Percentiles rank a stretch among this genome's conserved stretches.
Evolutionary conservation across 2,329 filamentous ascomycete species (phyloP).

Genomic region (Cytospora leucostoma): DNA sequence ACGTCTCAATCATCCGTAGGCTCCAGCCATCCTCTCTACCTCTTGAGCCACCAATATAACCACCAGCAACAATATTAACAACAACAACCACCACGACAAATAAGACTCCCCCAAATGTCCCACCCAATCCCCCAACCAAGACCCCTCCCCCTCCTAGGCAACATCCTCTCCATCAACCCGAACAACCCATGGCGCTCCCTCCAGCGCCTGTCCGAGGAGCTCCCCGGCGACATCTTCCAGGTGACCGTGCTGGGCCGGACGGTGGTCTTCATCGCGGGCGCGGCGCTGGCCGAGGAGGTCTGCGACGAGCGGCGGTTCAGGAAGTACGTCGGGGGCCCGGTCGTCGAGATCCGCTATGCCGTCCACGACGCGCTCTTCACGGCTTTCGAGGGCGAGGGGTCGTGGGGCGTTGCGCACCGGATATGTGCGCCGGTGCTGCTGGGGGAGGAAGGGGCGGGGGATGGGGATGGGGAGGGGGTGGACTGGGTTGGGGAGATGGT

Average conservation of each 20-base stretch:
- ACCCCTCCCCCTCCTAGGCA: conserved; percentile 53
- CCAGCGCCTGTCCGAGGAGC: conserved; percentile 48
- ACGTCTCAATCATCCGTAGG: no score
- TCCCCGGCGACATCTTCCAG: conserved; percentile 51
- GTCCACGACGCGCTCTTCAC: conserved; percentile 57
- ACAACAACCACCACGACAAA: neutral
- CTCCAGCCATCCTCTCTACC: neutral
- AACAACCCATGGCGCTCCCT: conserved; percentile 53
- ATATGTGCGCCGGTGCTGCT: conserved; percentile 52
- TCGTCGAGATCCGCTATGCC: conserved; percentile 53
- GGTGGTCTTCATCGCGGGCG: conserved; percentile 45
- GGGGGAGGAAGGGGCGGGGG: conserved; percentile 35
- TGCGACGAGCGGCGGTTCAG: conserved; percentile 57
- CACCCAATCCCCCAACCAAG: conserved; percentile 53
- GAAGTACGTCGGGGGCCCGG: conserved; percentile 54
- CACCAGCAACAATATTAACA: neutral
- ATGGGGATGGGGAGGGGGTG: conserved; percentile 47
- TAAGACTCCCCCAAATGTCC: conserved; percentile 37
- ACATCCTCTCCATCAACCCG: conserved; percentile 51
- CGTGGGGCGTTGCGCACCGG: conserved; percentile 54
- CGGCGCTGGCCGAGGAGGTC: conserved; percentile 45
- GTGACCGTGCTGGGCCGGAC: conserved; percentile 44
- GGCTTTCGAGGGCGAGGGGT: conserved; percentile 49
- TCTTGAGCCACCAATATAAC: neutral
- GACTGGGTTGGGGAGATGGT: conserved; percentile 50